phyloP scores from a whole-genome alignment of 306 rosid genomes.

The Cyamopsis tetragonoloba region DNA sequence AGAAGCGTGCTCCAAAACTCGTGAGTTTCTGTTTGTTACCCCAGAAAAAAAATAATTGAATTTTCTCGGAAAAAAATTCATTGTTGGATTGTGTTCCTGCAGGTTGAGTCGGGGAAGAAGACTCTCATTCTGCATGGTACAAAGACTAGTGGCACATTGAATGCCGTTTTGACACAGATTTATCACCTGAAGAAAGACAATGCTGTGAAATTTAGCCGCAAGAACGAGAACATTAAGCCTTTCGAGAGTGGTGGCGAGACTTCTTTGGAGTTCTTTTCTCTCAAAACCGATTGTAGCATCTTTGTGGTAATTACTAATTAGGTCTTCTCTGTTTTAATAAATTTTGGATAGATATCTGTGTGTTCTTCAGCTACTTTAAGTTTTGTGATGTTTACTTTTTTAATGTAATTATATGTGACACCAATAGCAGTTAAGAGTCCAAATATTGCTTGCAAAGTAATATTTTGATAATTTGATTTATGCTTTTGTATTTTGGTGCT shows the following conservation, averaged over 20 bases:
- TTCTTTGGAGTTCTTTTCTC: constrained; percentile 82
- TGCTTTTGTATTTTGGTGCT: no score
- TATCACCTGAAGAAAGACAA: constrained; percentile 65
- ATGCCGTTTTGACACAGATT: constrained; percentile 54
- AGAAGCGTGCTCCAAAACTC: constrained; percentile 85
- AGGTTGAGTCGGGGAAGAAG: constrained; percentile 91
- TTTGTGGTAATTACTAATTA: constrained; percentile 61
- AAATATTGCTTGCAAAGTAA: background rate
- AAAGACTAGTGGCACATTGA: constrained; percentile 61
- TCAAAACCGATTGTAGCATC: constrained; percentile 84
- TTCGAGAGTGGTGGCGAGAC: constrained; percentile 90
- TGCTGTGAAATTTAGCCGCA: constrained; percentile 64
- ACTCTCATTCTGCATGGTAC: constrained; percentile 84
- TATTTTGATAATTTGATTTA: background rate
- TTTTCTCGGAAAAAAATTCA: background rate
- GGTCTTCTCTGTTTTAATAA: no score
- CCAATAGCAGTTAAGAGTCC: background rate
- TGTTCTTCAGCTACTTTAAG: no score
- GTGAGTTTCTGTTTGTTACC: constrained; percentile 41
- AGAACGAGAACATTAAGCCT: constrained; percentile 73
- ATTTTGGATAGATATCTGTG: no score
- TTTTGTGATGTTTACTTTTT: no score
- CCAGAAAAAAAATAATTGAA: background rate
- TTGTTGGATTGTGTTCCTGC: background rate
- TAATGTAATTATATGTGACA: background rate